Base-by-base conservation (phyloP, 345 rosid genomes). In the Hibiscus tridactylites region DNA sequence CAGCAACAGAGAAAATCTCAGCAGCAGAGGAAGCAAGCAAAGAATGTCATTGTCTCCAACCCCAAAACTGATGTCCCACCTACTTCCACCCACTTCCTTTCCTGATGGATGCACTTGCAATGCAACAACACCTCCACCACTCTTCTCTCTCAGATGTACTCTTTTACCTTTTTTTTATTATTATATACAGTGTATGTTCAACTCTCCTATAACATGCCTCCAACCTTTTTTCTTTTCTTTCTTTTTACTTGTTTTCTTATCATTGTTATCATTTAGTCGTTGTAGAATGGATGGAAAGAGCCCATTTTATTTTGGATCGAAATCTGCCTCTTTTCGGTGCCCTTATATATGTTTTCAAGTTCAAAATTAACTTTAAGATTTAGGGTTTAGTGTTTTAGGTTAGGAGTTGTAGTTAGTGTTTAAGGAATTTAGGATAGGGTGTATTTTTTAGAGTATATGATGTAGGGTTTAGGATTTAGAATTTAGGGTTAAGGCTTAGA, bases 1-100 rank as follows among this genome's bases (percentile, higher is more conserved):
- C 74, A 5, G 19, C 28, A 17, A 76, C 77, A 6, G 53, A 76
- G 80, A 86, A 82, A 79, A 72, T 75, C 9, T 65, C 29, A 26
- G 60, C 79, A 1, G 53, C 70, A 31, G 72, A 75, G 78, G 82
- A 26, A 59, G 37, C 33, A 76, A 75, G 68, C 26, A 2, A 72
- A 59, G 24, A 61, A 73, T 60, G 74, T 17, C 29, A 21, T 54
- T 54, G 59, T 6, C 53, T 65, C 53, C 53, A 19, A 65, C 61
- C 29, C 79, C 3, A 31, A 10, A 68, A 75, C 57, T 47, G 83
- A 78, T 42, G 53, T 33, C 61, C 75, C 59, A 4, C 31, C 74
- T 16, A 72, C 52, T 31, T 39, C 77, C 56, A 54, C 9, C 33
- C 16, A 28, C 8, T 28, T 49, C 53, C 53, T 49, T 49, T 11